A percentile compares a stretch with the other conserved stretches of the same genome.
Evolutionary conservation across 2,329 filamentous ascomycete genomes (phyloP).

Genomic region (Arthroderma sp.): DNA sequence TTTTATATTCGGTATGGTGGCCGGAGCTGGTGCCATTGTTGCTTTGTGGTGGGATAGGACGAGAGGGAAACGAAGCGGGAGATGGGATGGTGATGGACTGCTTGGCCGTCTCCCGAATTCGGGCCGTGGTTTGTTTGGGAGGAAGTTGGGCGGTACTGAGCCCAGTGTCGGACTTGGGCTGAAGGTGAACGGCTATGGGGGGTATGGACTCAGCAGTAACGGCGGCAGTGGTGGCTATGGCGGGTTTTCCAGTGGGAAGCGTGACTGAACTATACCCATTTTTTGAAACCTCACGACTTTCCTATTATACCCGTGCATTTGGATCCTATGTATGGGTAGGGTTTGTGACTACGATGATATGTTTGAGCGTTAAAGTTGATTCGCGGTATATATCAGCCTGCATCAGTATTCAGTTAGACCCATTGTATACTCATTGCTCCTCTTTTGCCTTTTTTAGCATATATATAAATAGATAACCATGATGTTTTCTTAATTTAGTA

Average conservation of each 20-base stretch:
- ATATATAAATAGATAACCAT: too few species aligned
- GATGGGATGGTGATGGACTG: constrained; percentile 35
- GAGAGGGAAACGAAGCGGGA: constrained; percentile 14
- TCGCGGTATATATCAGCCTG: too few species aligned
- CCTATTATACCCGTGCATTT: too few species aligned
- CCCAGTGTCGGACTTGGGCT: constrained; percentile 36
- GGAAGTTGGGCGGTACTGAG: constrained; percentile 39
- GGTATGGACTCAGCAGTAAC: constrained; percentile 35
- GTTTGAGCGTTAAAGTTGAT: too few species aligned
- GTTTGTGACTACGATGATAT: too few species aligned
- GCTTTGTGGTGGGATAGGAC: constrained; percentile 27
- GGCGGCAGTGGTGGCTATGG: constrained; percentile 14
- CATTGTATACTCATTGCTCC: too few species aligned
- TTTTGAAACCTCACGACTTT: too few species aligned
- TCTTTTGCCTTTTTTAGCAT: too few species aligned
- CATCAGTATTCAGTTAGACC: too few species aligned
- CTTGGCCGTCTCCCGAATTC: constrained; percentile 18
- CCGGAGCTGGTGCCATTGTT: constrained; percentile 21
- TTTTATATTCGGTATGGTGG: constrained; percentile 21
- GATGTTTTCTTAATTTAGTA: too few species aligned
- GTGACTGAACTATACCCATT: constrained; percentile 20
- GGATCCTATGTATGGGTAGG: too few species aligned
- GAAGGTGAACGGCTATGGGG: constrained; percentile 43
- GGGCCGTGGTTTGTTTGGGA: constrained; percentile 24
- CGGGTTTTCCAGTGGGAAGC: constrained; percentile 29